Evolutionary conservation across 768 basidiomycete species (phyloP).

Genomic region (Lactarius sp.): DNA sequence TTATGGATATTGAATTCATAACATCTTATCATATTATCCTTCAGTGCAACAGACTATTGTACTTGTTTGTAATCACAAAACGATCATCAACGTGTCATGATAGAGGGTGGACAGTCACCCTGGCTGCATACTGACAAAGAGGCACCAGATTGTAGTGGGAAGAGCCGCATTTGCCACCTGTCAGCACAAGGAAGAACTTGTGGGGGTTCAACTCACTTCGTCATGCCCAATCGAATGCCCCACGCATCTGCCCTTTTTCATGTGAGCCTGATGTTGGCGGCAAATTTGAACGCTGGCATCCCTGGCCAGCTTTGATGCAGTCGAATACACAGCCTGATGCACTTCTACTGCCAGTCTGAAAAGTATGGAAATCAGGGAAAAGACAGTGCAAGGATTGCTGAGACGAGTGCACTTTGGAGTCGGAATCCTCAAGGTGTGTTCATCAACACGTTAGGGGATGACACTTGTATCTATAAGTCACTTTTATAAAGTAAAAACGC

Average conservation of each 20-base stretch:
- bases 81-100: too few species aligned
- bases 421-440: too few species aligned
- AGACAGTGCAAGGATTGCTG: background rate
- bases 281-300: conserved; percentile 75
- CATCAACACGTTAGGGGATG: too few species aligned
- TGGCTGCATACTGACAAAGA: too few species aligned
- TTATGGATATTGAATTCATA: background rate
- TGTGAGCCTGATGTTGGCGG: conserved; percentile 56
- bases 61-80: too few species aligned
- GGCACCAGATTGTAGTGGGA: too few species aligned
- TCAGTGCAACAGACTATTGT: too few species aligned
- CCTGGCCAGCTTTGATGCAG: conserved; percentile 62
- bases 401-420: conserved; percentile 48
- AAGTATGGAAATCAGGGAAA: background rate
- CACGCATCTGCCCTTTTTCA: conserved; percentile 64
- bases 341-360: conserved; percentile 73
- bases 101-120: too few species aligned
- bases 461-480: too few species aligned
- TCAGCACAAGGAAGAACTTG: background rate
- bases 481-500: too few species aligned
- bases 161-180: background rate
- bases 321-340: conserved; percentile 48
- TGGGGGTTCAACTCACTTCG: conserved; percentile 45
- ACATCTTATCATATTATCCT: too few species aligned
- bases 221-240: conserved; percentile 68